Evolutionary conservation across 306 rosid species (phyloP).

Genomic region (Vicia faba): DNA sequence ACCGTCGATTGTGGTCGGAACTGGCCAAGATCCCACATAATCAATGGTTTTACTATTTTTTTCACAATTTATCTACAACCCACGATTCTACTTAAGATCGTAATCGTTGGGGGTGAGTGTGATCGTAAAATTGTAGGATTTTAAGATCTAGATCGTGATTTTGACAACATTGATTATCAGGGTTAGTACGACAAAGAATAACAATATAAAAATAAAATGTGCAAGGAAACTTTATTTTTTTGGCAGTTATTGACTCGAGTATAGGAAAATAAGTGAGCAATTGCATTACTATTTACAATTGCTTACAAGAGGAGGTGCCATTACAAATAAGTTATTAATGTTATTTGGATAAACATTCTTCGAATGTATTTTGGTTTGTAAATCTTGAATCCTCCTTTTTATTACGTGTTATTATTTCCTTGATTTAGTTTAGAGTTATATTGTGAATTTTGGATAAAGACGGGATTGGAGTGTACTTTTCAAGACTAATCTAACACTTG

Average conservation of each 20-base stretch:
- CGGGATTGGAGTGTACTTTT: not conserved
- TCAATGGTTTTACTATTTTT: too few species aligned
- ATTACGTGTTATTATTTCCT: not conserved
- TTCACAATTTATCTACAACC: too few species aligned
- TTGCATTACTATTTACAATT: not conserved
- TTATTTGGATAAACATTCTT: not conserved
- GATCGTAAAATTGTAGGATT: too few species aligned
- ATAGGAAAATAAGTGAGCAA: not conserved
- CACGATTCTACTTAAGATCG: too few species aligned
- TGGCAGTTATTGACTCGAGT: not conserved
- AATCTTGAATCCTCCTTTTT: not conserved
- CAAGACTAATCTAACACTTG: not conserved
- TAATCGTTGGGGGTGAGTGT: too few species aligned
- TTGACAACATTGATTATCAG: too few species aligned
- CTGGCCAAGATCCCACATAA: too few species aligned
- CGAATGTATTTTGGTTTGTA: not conserved
- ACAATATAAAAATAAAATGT: not conserved
- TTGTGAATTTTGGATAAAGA: not conserved
- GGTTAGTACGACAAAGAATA: too few species aligned
- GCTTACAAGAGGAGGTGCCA: not conserved
- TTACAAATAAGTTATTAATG: not conserved
- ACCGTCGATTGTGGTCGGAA: too few species aligned
- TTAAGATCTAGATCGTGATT: too few species aligned
- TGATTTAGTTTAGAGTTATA: not conserved
- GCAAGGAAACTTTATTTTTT: not conserved